Evolutionary conservation across 169 alveolate species (phyloP).

Genomic region (Cryptosporidium ubiquitum): DNA sequence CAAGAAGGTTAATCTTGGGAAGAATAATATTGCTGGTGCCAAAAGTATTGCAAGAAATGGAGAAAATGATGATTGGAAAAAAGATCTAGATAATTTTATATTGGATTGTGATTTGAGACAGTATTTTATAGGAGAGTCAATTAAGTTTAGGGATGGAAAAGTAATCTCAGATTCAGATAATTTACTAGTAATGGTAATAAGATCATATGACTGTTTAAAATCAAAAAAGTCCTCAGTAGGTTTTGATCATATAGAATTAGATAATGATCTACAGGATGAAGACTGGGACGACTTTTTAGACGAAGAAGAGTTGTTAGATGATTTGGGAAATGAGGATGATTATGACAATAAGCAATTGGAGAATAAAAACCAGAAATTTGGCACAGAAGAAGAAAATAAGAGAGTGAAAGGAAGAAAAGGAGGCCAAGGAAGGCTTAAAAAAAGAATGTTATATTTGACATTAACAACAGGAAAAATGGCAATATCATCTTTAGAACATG

Average conservation of each 20-base stretch:
- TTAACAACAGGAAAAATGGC: conserved; percentile 33
- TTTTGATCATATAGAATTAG: neutral
- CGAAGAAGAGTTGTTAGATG: neutral
- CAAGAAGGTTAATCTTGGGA: too few species aligned
- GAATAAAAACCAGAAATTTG: neutral
- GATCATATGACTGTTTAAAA: conserved; percentile 7
- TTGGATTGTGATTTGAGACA: conserved; percentile 40
- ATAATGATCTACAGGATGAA: neutral
- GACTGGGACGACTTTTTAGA: neutral
- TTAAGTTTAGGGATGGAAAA: conserved; percentile 2
- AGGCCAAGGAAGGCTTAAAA: neutral
- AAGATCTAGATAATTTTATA: conserved; percentile 37
- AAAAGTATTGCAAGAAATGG: neutral
- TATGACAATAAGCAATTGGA: neutral
- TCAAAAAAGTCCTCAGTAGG: neutral
- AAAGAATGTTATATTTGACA: conserved; percentile 27
- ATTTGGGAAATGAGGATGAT: neutral
- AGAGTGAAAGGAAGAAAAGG: neutral
- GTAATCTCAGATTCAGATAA: neutral
- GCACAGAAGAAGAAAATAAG: neutral
- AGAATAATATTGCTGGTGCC: neutral
- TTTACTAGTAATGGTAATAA: conserved; percentile 32
- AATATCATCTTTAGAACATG: neutral
- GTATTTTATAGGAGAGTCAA: conserved; percentile 1
- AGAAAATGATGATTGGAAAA: conserved; percentile 28